These are phyloP conservation scores for Fusarium verrucosum DNA, from an alignment of 2,329 filamentous ascomycete genomes.

Conservation along the genomic window DNA sequence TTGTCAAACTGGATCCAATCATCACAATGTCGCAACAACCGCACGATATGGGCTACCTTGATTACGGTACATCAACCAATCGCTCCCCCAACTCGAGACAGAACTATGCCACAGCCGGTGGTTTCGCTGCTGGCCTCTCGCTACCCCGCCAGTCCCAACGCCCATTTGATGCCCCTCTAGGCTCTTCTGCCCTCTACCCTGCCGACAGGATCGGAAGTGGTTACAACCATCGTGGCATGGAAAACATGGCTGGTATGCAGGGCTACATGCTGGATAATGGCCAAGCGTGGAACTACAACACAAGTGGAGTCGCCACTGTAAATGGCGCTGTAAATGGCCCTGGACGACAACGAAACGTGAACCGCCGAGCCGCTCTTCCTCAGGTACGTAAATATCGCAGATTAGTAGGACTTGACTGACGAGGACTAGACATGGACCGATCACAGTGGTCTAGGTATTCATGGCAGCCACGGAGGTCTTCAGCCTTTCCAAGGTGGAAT, in stretches of 20 bases:
- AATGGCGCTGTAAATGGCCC: conserved; percentile 73
- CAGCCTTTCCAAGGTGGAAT: conserved; percentile 51
- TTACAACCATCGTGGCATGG: conserved; percentile 68
- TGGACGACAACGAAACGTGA: conserved; percentile 64
- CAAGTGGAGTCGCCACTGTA: conserved; percentile 70
- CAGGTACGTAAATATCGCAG: conserved; percentile 62
- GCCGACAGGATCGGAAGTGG: conserved; percentile 72
- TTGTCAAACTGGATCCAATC: conserved; percentile 35
- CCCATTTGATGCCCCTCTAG: conserved; percentile 78
- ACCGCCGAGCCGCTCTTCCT: conserved; percentile 71
- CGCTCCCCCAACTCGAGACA: conserved; percentile 75
- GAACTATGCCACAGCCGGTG: conserved; percentile 55
- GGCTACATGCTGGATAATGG: conserved; percentile 71
- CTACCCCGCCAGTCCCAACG: conserved; percentile 68
- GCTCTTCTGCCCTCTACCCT: conserved; percentile 71
- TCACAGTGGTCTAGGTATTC: conserved; percentile 56
- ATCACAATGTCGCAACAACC: conserved; percentile 58
- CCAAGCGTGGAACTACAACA: conserved; percentile 81
- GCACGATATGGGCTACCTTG: conserved; percentile 75
- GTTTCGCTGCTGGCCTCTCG: conserved; percentile 61
- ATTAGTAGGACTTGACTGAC: conserved; percentile 21
- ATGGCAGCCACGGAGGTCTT: conserved; percentile 49
- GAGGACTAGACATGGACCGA: conserved; percentile 61
- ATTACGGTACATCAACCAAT: conserved; percentile 68
- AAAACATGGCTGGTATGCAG: conserved; percentile 57